Percentiles rank a stretch among this genome's conserved stretches.
Evolutionary conservation across 83 land plant species (phyloP).

Genomic region (Picea engelmannii): DNA sequence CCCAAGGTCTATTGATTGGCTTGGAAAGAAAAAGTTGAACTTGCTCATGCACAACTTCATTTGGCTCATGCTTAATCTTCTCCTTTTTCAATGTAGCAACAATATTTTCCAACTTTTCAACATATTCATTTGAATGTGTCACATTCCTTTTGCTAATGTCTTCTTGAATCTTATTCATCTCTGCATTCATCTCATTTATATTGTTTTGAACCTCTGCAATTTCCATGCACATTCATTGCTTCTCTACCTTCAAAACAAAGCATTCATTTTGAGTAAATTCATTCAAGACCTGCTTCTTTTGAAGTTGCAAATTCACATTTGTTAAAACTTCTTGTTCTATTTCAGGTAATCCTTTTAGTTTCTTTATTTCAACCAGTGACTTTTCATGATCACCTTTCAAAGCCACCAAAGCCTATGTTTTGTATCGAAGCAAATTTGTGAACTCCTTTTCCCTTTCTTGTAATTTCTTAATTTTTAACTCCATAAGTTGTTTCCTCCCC

Average conservation of each 20-base stretch:
- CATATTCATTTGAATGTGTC: neutral
- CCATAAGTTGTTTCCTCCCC: constrained; percentile 1
- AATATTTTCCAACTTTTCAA: neutral
- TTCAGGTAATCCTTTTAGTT: neutral
- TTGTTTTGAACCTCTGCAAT: neutral
- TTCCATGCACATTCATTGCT: neutral
- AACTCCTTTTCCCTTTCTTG: constrained; percentile 20
- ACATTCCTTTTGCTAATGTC: neutral
- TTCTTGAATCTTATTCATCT: constrained; percentile 5
- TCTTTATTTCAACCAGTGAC: constrained; percentile 11
- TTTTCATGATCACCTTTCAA: constrained; percentile 8
- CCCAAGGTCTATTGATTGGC: no score
- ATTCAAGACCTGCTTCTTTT: constrained; percentile 4
- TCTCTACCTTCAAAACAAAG: constrained; percentile 14
- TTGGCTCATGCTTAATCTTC: neutral
- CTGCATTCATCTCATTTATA: neutral
- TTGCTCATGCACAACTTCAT: no score
- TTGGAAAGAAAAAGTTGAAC: no score
- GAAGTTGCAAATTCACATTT: constrained; percentile 9
- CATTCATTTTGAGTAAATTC: constrained; percentile 12
- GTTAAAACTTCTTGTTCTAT: constrained; percentile 9
- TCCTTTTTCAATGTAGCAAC: constrained; percentile 11
- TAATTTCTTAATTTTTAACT: constrained; percentile 12
- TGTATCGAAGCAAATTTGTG: constrained; percentile 5
- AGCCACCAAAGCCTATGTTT: neutral